A percentile compares a stretch with the other conserved stretches of the same genome.
phyloP scores from a whole-genome alignment of 495 filamentous ascomycete genomes.

The Tuber microsphaerosporum region DNA sequence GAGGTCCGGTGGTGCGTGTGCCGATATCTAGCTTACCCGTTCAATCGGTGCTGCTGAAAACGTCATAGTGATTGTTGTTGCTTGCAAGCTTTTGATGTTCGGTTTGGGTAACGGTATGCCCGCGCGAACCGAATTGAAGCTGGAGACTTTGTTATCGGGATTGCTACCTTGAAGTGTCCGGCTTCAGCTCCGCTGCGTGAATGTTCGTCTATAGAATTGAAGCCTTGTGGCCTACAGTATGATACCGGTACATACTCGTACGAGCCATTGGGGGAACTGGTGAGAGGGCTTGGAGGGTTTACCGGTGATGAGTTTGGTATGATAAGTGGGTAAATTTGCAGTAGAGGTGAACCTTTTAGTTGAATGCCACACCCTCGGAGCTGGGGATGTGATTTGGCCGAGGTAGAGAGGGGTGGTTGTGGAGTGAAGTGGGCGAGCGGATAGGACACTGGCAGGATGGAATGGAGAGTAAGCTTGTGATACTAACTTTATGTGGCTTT shows the following conservation, averaged over 20 bases:
- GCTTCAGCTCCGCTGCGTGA: too few relatives aligned
- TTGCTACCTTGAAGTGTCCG: too few relatives aligned
- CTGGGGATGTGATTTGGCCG: not conserved
- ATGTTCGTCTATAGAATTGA: not conserved
- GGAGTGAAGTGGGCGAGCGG: not conserved
- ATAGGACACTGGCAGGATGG: not conserved
- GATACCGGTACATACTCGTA: too few relatives aligned
- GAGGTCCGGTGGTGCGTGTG: conserved; percentile 33
- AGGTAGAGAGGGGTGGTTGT: not conserved
- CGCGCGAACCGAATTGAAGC: too few relatives aligned
- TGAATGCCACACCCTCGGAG: not conserved
- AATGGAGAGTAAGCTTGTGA: not conserved
- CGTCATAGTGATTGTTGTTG: conserved; percentile 17
- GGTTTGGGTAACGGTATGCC: not conserved
- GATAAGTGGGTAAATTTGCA: too few relatives aligned
- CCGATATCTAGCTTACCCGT: conserved; percentile 17
- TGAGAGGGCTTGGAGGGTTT: not conserved
- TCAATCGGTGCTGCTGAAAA: conserved; percentile 16
- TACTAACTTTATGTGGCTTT: not conserved
- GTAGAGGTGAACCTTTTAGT: not conserved
- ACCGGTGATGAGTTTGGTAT: not conserved
- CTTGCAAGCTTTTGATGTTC: not conserved
- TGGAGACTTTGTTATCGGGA: too few relatives aligned
- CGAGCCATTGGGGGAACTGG: not conserved
- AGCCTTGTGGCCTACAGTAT: not conserved